These are phyloP conservation scores for Solanum commersonii DNA, from an alignment of 257 asterid species.

Conservation along the genomic window DNA sequence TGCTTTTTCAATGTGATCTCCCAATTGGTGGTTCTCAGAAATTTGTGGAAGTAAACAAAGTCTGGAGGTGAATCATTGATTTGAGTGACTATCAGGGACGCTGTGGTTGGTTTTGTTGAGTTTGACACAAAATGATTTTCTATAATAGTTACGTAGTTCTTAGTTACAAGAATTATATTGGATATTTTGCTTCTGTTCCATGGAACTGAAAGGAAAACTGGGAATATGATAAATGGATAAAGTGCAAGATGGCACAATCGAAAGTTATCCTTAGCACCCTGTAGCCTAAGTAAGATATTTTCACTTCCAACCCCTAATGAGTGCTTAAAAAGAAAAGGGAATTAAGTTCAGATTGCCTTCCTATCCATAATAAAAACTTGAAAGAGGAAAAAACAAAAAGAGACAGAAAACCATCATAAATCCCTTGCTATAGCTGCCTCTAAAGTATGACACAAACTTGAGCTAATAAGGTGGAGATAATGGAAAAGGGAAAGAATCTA, in stretches of 20 bases:
- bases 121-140: neutral
- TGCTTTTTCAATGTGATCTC: neutral
- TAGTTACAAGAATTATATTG: neutral
- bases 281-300: neutral
- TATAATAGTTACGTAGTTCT: neutral
- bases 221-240: neutral
- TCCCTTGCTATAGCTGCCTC: neutral
- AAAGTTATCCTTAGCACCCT: neutral
- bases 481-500: neutral
- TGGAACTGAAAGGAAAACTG: neutral
- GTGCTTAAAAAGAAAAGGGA: neutral
- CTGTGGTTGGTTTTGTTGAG: neutral
- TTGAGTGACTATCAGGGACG: neutral
- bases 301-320: neutral
- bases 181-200: neutral
- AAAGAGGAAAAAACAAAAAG: neutral
- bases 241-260: neutral
- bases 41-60: neutral
- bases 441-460: neutral
- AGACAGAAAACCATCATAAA: neutral
- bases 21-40: neutral
- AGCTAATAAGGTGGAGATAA: neutral
- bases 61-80: neutral
- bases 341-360: neutral
- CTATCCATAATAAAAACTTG: neutral